These are phyloP conservation scores for Acanthamoeba triangularis DNA, from an alignment of 208 protist genomes.

Conservation along the genomic window DNA sequence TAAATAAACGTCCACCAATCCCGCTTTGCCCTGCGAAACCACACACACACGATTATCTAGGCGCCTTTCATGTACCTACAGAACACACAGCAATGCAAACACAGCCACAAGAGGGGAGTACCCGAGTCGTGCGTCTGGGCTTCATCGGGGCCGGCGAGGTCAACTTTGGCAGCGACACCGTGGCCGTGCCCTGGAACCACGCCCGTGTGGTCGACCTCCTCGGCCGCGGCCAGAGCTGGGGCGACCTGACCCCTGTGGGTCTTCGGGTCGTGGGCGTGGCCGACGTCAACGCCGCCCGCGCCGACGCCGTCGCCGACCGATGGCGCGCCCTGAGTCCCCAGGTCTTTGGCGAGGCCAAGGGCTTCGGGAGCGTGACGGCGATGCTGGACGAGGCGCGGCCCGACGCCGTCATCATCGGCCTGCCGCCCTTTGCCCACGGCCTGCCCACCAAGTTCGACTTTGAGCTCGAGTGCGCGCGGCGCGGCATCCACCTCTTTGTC, in stretches of 20 bases:
- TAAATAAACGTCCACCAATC: too few species aligned
- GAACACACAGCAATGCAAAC: too few species aligned
- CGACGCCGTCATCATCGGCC: conserved; percentile 42
- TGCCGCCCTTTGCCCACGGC: conserved; percentile 33
- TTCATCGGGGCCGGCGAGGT: conserved; percentile 44
- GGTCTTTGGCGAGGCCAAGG: background rate
- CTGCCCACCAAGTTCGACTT: background rate
- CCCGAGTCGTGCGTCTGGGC: background rate
- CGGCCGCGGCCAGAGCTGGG: background rate
- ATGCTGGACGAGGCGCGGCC: conserved; percentile 21
- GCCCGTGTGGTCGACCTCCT: background rate
- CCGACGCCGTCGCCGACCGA: background rate
- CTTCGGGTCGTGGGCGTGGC: background rate
- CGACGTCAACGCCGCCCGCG: conserved; percentile 8
- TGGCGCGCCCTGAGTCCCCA: background rate
- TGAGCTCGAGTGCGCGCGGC: background rate
- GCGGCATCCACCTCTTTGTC: conserved; percentile 24
- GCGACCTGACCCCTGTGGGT: background rate
- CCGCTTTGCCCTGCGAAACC: too few species aligned
- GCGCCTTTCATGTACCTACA: too few species aligned
- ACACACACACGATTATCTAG: too few species aligned
- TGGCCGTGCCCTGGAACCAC: conserved; percentile 42
- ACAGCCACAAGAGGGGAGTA: too few species aligned
- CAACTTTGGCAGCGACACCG: conserved; percentile 40
- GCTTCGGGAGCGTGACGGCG: background rate